Evolutionary conservation across 208 protist genomes (phyloP).

Genomic region (Trypanosoma lewisi): DNA sequence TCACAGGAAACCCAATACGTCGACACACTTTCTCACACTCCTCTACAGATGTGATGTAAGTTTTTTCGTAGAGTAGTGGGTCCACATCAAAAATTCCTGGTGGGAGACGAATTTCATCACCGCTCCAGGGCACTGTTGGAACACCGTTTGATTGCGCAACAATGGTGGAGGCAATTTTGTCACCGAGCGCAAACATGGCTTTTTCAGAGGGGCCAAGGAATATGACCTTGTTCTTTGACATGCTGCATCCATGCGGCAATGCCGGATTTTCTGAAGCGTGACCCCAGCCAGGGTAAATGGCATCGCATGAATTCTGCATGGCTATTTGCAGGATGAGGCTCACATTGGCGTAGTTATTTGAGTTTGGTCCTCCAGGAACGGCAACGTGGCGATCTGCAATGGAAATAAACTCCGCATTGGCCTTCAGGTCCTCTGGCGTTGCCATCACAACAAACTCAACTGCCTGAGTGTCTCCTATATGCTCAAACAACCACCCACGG

Average conservation of each 20-base stretch:
- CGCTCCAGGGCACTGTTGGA: conserved; percentile 93
- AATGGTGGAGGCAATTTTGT: conserved; percentile 98
- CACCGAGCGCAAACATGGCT: conserved; percentile 93
- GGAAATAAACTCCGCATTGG: conserved; percentile 98
- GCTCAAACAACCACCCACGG: conserved; percentile 94
- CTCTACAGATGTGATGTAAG: conserved; percentile 90
- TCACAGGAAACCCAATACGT: conserved; percentile 96
- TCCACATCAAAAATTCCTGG: conserved; percentile 71
- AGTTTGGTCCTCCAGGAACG: conserved; percentile 96
- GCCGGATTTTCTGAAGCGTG: conserved; percentile 98
- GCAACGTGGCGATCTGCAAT: conserved; percentile 94
- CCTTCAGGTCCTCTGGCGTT: conserved; percentile 97
- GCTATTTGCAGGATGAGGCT: conserved; percentile 97
- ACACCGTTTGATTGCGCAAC: conserved; percentile 96
- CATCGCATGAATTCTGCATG: conserved; percentile 89
- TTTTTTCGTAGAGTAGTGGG: conserved; percentile 77
- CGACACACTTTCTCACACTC: conserved; percentile 86
- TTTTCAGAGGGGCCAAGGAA: conserved; percentile 82
- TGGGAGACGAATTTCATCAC: conserved; percentile 62
- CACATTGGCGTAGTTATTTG: conserved; percentile 99
- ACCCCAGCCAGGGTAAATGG: conserved; percentile 98
- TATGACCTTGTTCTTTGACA: conserved; percentile 43
- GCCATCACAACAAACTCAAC: conserved; percentile 98
- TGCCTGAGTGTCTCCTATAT: conserved; percentile 91
- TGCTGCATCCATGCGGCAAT: conserved; percentile 86